Percentiles rank a stretch among this genome's conserved stretches.
These are phyloP conservation scores for Clavispora phyllophila DNA, from an alignment of 805 yeast genomes.

Conservation along the genomic window DNA sequence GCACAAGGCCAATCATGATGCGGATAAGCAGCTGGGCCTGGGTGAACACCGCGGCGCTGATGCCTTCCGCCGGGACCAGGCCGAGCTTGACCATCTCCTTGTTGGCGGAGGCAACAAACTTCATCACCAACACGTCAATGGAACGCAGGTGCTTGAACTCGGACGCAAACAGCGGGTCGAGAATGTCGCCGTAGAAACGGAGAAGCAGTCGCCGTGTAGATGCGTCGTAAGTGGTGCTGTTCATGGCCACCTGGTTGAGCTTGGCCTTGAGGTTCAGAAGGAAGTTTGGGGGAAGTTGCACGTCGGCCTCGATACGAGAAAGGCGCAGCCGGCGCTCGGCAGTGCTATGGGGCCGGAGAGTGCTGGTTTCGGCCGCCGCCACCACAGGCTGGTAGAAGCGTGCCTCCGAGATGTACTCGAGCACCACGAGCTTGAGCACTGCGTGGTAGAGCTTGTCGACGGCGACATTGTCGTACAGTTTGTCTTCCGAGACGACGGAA, in stretches of 20 bases:
- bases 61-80: conserved; percentile 22
- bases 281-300: conserved; percentile 32
- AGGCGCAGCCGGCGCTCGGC: conserved; percentile 8
- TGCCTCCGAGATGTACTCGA: conserved; percentile 63
- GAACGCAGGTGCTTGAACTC: conserved; percentile 28
- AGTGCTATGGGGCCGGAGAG: not conserved
- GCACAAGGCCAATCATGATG: conserved; percentile 33
- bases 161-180: conserved; percentile 41
- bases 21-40: conserved; percentile 35
- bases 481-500: conserved; percentile 12
- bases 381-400: conserved; percentile 42
- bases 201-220: conserved; percentile 53
- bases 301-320: conserved; percentile 10
- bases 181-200: conserved; percentile 57
- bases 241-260: conserved; percentile 45
- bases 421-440: conserved; percentile 48
- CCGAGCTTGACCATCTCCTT: conserved; percentile 46
- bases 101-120: conserved; percentile 49
- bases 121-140: conserved; percentile 45
- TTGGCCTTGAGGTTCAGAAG: conserved; percentile 34
- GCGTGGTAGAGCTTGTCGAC: conserved; percentile 41
- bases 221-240: conserved; percentile 36
- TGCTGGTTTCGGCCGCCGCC: not conserved
- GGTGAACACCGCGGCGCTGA: conserved; percentile 28
- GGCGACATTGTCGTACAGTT: conserved; percentile 17